Base-by-base conservation (phyloP, 805 yeast species). In the Jamesozyma lodderae region DNA sequence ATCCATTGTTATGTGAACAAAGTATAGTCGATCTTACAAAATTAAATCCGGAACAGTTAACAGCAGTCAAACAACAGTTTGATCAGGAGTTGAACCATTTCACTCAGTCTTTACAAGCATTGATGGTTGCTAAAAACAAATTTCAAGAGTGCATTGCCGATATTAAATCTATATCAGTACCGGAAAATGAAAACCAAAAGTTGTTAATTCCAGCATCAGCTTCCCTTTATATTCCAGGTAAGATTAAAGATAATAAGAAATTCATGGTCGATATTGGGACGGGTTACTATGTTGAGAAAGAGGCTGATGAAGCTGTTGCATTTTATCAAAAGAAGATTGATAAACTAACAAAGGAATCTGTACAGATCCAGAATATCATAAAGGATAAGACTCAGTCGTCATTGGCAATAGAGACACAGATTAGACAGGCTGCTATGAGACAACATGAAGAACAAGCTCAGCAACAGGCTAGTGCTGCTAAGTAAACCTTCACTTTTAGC, bases 251-350 rank as follows among this genome's bases (percentile, higher is more conserved):
- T 41, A 71, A 71, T 36, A 72, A 79, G 42, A 77, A 72, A 41
- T 92, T 81, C 51, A 67, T 92, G 57, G 95, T 92, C 8, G 98
- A 92, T 56, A 79, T 92, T 19, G 98, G 98, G 25, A 92, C 98
- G 0, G 97, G 97, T 2, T 92, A 92, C 57, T 92, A 73, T 56
- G 88, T 87, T 14, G 95, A 86, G 55, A 92, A 92, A 61, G 60
- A 60, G 35, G 73, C 75, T 0, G 64, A 65, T 6, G 86, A 82
- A 33, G 81, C 96, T 1, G 66, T 74, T 44, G 60, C 58, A 38
- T 90, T 86, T 52, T 90, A 85, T 59, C 73, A 79, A 42, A 70
- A 67, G 40, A 86, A 92, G 60, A 75, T 87, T 41, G 64, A 64
- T 19, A 88, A 90, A 45, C 64, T 90, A 51, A 75, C 69, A 41